Evolutionary conservation across 768 basidiomycete genomes (phyloP), one percentile per base, ranked within the genome.

Genomic region (Termitomyces titanicus): DNA sequence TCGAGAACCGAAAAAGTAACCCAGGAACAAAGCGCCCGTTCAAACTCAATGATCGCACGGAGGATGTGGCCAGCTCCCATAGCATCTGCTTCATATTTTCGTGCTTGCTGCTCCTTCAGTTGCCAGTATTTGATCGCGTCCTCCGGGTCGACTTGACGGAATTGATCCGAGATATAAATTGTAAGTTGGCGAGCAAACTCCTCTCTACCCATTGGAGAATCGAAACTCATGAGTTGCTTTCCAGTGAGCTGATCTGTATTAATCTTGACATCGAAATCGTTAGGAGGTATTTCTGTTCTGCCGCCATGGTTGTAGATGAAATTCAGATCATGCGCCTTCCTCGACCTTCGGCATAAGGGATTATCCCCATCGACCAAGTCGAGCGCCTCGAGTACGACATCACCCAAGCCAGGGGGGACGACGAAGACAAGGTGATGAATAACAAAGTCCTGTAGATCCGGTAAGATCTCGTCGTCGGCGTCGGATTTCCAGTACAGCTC

Each of bases 401-500:
- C 63, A 24, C 66, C 65, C 46, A 74, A 55, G 7, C 61, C 58
- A 22, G 47, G 59, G 9, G 68, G 70, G 39, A 78, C 60, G 29
- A 68, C 69, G 18, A 50, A 51, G 3, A 65, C 46, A 25, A 78
- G 61, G 7, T 57, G 55, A 13, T 57, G 51, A 3, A 64, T 7
- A 18, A 63, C 60, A 56, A 70, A 70, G 6, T 25, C 20, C 43
- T 66, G 65, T 12, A 74, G 63, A 13, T 50, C 54, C 27, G 60
- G 64, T 46, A 79, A 65, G 18, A 78, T 67, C 4, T 74, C 69
- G 0, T 58, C 61, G 51, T 92, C 89, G 3, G 69, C 64, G 1
- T 75, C 75, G n/a, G 72, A 69, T 34, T 76, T 72, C 88, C 89
- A 92, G 63, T 88, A 79, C 35, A 74, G 69, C 54, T 85, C 79